These are phyloP conservation scores for Cyphellophora europaea DNA, from an alignment of 2,329 filamentous ascomycete species.

Conservation along the genomic window DNA sequence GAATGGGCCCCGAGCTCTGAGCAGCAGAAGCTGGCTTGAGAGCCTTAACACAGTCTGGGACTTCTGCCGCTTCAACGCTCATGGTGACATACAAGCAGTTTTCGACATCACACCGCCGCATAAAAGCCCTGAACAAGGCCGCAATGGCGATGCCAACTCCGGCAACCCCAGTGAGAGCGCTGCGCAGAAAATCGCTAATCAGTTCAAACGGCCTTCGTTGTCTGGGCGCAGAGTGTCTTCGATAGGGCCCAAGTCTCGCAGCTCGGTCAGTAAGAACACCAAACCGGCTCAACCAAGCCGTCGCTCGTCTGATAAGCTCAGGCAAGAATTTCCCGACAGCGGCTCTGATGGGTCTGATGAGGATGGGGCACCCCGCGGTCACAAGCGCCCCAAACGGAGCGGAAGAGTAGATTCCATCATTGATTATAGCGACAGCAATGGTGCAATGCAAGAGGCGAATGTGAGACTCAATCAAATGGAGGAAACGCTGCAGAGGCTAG, in stretches of 20 bases:
- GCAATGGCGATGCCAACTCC: slow-evolving; percentile 30
- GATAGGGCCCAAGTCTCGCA: background rate
- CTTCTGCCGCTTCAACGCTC: slow-evolving; percentile 58
- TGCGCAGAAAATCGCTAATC: background rate
- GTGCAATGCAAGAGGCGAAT: slow-evolving; percentile 14
- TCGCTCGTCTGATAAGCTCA: slow-evolving; percentile 6
- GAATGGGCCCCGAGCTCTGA: slow-evolving; percentile 8
- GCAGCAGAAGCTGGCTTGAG: slow-evolving; percentile 1
- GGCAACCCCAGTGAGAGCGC: background rate
- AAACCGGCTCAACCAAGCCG: background rate
- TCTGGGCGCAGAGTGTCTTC: background rate
- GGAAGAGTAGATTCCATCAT: slow-evolving; percentile 15
- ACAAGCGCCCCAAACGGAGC: slow-evolving; percentile 6
- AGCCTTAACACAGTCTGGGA: slow-evolving; percentile 50
- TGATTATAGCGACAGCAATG: slow-evolving; percentile 8
- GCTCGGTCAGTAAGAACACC: background rate
- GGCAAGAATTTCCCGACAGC: slow-evolving; percentile 13
- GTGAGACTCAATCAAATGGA: slow-evolving; percentile 16
- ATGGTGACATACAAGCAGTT: slow-evolving; percentile 62
- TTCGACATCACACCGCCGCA: slow-evolving; percentile 62
- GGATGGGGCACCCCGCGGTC: slow-evolving; percentile 5
- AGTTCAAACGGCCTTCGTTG: background rate
- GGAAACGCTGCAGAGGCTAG: slow-evolving; percentile 15
- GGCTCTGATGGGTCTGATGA: slow-evolving; percentile 10
- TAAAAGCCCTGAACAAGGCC: slow-evolving; percentile 46